Conservation (phyloP, 225 moss, liverwort and hornwort species). For the Pleurozium schreberi region DNA sequence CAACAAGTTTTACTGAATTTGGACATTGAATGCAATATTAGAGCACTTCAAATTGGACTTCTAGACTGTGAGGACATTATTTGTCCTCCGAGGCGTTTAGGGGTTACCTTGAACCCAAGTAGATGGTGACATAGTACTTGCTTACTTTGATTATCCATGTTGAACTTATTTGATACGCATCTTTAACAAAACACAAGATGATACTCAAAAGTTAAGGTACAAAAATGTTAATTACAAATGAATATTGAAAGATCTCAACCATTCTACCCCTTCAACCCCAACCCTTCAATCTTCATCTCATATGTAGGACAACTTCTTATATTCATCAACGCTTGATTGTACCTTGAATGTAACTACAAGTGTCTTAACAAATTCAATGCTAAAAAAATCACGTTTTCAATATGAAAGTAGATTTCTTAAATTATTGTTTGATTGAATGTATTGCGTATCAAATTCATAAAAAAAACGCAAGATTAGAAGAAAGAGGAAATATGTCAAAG, state of each 20-base stretch:
- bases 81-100: too few species aligned
- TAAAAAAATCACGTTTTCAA: neutral
- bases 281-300: neutral
- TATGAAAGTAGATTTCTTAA: neutral
- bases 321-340: neutral
- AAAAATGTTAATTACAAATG: too few species aligned
- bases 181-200: neutral
- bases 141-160: neutral
- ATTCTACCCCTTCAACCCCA: constrained; percentile 9
- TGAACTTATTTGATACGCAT: neutral
- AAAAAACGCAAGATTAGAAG: neutral
- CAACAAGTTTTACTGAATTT: too few species aligned
- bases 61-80: too few species aligned
- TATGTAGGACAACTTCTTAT: neutral
- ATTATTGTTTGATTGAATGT: neutral
- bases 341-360: neutral
- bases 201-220: neutral
- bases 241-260: neutral
- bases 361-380: neutral
- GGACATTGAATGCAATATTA: too few species aligned
- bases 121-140: neutral
- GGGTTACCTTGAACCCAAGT: too few species aligned
- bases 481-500: neutral
- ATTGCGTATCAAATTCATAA: neutral
- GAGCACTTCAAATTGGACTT: too few species aligned